phyloP scores from a whole-genome alignment of 2,329 filamentous ascomycete genomes.

The Keithomyces neogunnii region DNA sequence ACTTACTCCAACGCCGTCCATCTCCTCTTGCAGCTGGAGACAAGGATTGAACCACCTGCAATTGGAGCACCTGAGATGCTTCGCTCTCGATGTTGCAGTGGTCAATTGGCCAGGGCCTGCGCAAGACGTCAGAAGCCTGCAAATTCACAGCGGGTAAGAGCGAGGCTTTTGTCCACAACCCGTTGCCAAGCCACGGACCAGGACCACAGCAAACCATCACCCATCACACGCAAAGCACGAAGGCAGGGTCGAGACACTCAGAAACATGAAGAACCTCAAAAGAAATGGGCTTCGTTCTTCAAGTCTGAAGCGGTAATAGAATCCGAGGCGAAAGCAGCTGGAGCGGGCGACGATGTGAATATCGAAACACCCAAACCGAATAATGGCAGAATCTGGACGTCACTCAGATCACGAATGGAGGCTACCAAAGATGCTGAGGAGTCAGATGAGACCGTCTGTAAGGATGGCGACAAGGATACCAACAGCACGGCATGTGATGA shows the following conservation, averaged over 20 bases:
- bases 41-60: background rate
- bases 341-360: background rate
- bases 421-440: background rate
- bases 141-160: background rate
- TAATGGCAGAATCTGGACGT: slow-evolving; percentile 17
- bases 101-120: slow-evolving; percentile 8
- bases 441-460: background rate
- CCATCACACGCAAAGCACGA: background rate
- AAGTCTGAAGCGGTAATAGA: background rate
- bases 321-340: background rate
- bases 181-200: background rate
- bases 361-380: background rate
- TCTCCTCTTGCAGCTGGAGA: background rate
- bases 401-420: slow-evolving; percentile 19
- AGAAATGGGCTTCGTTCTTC: background rate
- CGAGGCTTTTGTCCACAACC: slow-evolving; percentile 1
- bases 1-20: background rate
- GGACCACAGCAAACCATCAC: background rate
- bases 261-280: background rate
- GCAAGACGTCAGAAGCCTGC: background rate
- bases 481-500: background rate
- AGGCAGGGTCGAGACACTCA: background rate
- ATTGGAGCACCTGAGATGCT: slow-evolving; percentile 17
- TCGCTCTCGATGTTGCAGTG: slow-evolving; percentile 14
- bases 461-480: slow-evolving; percentile 4